Percentiles rank a stretch among this genome's conserved stretches.
These are phyloP conservation scores for Talaromyces sp. DNA, from an alignment of 2,329 filamentous ascomycete species.

Conservation along the genomic window DNA sequence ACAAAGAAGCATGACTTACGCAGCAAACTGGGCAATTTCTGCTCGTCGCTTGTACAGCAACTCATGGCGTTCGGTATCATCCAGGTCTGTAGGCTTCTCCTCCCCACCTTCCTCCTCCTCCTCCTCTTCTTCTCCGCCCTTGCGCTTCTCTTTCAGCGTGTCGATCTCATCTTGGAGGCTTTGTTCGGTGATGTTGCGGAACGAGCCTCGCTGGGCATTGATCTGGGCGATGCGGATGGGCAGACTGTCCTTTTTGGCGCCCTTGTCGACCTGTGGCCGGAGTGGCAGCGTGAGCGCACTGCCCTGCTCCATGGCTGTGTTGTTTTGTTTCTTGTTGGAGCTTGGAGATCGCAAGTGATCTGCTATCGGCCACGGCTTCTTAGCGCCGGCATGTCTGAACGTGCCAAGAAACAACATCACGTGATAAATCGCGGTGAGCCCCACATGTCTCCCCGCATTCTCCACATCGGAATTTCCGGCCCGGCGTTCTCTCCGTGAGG, in stretches of 20 bases:
- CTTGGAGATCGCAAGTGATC: neutral
- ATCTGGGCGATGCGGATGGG: slow-evolving; percentile 73
- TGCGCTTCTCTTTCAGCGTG: slow-evolving; percentile 42
- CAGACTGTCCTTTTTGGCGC: slow-evolving; percentile 57
- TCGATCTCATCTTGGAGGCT: slow-evolving; percentile 65
- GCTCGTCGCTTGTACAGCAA: slow-evolving; percentile 39
- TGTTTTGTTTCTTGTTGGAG: neutral
- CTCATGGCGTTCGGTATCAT: slow-evolving; percentile 35
- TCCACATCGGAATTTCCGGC: neutral
- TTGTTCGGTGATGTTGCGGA: slow-evolving; percentile 72
- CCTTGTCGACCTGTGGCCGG: slow-evolving; percentile 45
- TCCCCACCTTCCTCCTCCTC: slow-evolving; percentile 44
- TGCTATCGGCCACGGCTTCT: neutral
- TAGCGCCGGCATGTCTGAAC: neutral
- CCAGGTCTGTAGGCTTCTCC: slow-evolving; percentile 25
- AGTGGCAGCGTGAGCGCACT: slow-evolving; percentile 53
- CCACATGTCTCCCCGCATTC: slow-evolving; percentile 2
- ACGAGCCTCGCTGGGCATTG: slow-evolving; percentile 71
- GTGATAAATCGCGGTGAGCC: neutral
- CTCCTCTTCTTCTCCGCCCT: slow-evolving; percentile 36
- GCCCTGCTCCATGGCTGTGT: slow-evolving; percentile 21
- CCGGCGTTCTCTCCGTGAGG: neutral
- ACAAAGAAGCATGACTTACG: slow-evolving; percentile 22
- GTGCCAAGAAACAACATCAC: neutral
- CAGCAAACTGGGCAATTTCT: slow-evolving; percentile 41